These are phyloP conservation scores for Iodosphaeria phyllophila DNA, from an alignment of 2,329 filamentous ascomycete genomes.

Conservation along the genomic window DNA sequence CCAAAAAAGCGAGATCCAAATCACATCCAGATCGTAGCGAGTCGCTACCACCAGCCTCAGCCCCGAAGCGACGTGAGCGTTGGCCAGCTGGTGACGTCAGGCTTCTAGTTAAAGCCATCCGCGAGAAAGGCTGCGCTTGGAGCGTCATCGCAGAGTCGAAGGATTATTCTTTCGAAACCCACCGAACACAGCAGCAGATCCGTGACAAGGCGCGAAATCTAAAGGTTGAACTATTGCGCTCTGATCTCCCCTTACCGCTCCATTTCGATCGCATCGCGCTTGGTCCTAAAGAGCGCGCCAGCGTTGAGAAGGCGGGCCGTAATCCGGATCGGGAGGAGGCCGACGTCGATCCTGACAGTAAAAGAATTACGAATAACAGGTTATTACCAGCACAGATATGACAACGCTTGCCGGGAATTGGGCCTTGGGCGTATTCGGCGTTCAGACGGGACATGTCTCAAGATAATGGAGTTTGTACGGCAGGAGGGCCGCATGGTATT, in stretches of 20 bases:
- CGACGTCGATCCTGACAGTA: conserved; percentile 22
- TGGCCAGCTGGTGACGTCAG: too few relatives aligned
- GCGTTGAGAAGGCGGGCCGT: conserved; percentile 21
- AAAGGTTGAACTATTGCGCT: conserved; percentile 30
- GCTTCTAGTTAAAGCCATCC: conserved; percentile 23
- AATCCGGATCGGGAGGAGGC: conserved; percentile 29
- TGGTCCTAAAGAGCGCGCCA: conserved; percentile 26
- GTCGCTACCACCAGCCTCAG: too few relatives aligned
- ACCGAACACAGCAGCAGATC: conserved; percentile 33
- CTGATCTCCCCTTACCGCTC: conserved; percentile 22
- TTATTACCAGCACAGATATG: too few relatives aligned
- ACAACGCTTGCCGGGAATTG: too few relatives aligned
- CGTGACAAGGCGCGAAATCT: conserved; percentile 39
- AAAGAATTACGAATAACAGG: too few relatives aligned
- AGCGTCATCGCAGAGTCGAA: conserved; percentile 17
- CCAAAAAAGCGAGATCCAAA: too few relatives aligned
- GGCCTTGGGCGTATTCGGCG: too few relatives aligned
- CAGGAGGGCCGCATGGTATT: too few relatives aligned
- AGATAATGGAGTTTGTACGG: too few relatives aligned
- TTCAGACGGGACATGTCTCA: too few relatives aligned
- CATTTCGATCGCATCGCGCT: conserved; percentile 31
- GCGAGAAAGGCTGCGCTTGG: conserved; percentile 19
- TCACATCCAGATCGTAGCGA: too few relatives aligned
- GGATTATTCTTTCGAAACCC: conserved; percentile 19
- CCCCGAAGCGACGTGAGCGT: too few relatives aligned